Evolutionary conservation across 768 basidiomycete genomes (phyloP).

Genomic region (Chalciporus pseudorubinellus): DNA sequence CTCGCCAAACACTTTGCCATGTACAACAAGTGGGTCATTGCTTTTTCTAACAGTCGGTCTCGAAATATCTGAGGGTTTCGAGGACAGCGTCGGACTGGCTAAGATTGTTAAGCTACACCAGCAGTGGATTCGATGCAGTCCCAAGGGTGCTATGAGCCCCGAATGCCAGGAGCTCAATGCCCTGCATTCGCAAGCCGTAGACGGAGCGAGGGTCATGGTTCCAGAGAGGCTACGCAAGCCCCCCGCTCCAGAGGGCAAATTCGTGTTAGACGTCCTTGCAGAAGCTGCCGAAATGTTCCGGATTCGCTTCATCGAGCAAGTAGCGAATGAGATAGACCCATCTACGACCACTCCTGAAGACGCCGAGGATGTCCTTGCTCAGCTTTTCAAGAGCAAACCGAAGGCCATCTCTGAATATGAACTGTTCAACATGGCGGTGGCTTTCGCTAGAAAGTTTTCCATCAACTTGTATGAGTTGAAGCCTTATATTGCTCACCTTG

Average conservation of each 20-base stretch:
- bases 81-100: slow-evolving; percentile 49
- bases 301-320: slow-evolving; percentile 37
- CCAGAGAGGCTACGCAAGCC: slow-evolving; percentile 54
- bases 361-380: slow-evolving; percentile 37
- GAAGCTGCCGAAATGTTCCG: slow-evolving; percentile 47
- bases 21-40: slow-evolving; percentile 54
- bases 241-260: slow-evolving; percentile 40
- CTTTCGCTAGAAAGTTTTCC: slow-evolving; percentile 40
- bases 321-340: slow-evolving; percentile 20
- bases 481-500: slow-evolving; percentile 48
- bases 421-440: slow-evolving; percentile 49
- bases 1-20: slow-evolving; percentile 64
- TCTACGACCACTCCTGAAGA: slow-evolving; percentile 37
- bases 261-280: slow-evolving; percentile 53
- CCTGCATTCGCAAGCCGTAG: slow-evolving; percentile 66
- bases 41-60: neutral
- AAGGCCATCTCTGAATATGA: slow-evolving; percentile 61
- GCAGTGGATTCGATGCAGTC: slow-evolving; percentile 56
- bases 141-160: slow-evolving; percentile 54
- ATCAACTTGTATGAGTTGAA: slow-evolving; percentile 41
- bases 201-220: slow-evolving; percentile 60
- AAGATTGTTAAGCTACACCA: slow-evolving; percentile 54
- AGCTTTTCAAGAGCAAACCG: slow-evolving; percentile 50
- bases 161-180: slow-evolving; percentile 74
- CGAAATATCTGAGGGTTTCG: neutral